phyloP scores from a whole-genome alignment of 2,329 filamentous ascomycete species.

The Fonsecaea monophora region DNA sequence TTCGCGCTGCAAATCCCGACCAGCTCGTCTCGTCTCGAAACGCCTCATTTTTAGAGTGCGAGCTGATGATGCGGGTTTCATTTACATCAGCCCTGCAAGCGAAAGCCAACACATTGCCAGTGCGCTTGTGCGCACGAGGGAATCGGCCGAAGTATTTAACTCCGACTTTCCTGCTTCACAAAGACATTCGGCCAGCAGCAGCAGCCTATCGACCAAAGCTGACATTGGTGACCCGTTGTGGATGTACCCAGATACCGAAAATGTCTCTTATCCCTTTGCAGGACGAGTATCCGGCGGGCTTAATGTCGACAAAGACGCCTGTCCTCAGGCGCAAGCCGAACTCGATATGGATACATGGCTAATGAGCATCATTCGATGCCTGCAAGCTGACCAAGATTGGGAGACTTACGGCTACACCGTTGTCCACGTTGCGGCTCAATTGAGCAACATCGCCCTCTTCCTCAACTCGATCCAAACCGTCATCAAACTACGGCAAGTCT shows the following conservation, averaged over 20 bases:
- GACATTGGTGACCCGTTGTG: constrained; percentile 53
- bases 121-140: constrained; percentile 69
- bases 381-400: constrained; percentile 81
- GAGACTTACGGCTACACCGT: constrained; percentile 91
- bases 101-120: constrained; percentile 77
- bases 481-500: constrained; percentile 72
- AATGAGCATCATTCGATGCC: constrained; percentile 75
- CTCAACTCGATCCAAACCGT: constrained; percentile 75
- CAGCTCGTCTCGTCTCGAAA: constrained; percentile 75
- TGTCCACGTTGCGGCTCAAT: constrained; percentile 82
- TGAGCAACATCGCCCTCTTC: constrained; percentile 90
- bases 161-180: constrained; percentile 23
- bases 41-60: constrained; percentile 82
- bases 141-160: constrained; percentile 52
- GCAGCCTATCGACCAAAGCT: constrained; percentile 31
- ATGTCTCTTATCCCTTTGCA: constrained; percentile 25
- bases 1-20: constrained; percentile 60
- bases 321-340: constrained; percentile 43
- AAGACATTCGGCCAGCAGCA: constrained; percentile 35
- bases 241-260: constrained; percentile 60
- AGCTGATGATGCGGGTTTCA: constrained; percentile 78
- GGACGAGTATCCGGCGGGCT: constrained; percentile 24
- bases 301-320: constrained; percentile 27
- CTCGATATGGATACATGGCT: constrained; percentile 74
- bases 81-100: constrained; percentile 73